A percentile compares a stretch with the other conserved stretches of the same genome.
Conservation (phyloP, 345 rosid species). For the Citrus hindsii region DNA sequence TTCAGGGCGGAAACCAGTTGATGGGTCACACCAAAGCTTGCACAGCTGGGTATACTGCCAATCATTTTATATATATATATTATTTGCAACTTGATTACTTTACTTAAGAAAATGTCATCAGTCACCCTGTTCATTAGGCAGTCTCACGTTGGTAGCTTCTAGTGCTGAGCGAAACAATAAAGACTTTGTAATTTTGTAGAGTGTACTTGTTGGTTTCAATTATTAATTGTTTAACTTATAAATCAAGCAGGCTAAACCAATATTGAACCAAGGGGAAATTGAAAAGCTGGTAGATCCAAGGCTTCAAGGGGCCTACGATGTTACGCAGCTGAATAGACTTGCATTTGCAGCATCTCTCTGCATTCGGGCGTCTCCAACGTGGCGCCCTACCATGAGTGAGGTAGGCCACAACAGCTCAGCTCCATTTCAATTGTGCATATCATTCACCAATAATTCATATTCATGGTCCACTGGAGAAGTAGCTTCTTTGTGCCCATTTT, state of each 20-base stretch:
- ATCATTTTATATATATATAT: background rate
- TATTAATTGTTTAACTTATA: background rate
- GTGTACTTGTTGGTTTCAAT: background rate
- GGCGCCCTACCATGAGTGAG: slow-evolving; percentile 93
- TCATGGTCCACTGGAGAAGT: background rate
- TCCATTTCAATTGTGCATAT: background rate
- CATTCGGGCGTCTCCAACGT: slow-evolving; percentile 65
- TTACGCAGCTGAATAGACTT: slow-evolving; percentile 54
- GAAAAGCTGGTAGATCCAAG: slow-evolving; percentile 77
- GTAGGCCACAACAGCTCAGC: slow-evolving; percentile 27
- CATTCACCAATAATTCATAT: slow-evolving; percentile 11
- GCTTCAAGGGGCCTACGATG: slow-evolving; percentile 60
- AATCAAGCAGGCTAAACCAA: slow-evolving; percentile 64
- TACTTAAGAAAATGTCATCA: background rate
- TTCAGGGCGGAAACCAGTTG: slow-evolving; percentile 88
- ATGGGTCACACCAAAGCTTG: slow-evolving; percentile 84
- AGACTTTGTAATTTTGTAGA: background rate
- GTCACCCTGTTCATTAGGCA: slow-evolving; percentile 5
- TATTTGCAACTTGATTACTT: background rate
- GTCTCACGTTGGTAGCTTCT: slow-evolving; percentile 8
- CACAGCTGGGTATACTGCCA: slow-evolving; percentile 72
- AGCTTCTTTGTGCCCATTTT: background rate
- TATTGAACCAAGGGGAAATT: slow-evolving; percentile 56
- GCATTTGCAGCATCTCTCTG: slow-evolving; percentile 86
- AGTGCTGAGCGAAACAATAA: background rate